A percentile compares a stretch with the other conserved stretches of the same genome.
phyloP scores from a whole-genome alignment of 495 filamentous ascomycete species.

The Penicillium paradoxum region DNA sequence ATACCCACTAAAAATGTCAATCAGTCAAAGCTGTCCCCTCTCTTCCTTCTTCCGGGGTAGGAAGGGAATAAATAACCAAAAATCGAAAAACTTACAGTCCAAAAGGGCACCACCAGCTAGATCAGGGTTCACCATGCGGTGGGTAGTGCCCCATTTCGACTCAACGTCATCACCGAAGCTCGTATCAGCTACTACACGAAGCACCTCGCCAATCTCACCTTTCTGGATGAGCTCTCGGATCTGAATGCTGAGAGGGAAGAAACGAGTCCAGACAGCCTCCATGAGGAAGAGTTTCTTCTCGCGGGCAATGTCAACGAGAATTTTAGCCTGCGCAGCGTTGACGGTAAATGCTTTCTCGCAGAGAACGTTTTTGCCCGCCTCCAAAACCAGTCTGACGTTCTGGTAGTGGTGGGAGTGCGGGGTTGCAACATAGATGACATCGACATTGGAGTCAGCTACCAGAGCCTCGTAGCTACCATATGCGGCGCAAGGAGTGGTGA shows the following conservation, averaged over 20 bases:
- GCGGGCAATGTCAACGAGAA: constrained; percentile 66
- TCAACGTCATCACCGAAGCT: constrained; percentile 50
- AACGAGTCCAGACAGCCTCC: constrained; percentile 96
- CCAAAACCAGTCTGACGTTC: constrained; percentile 74
- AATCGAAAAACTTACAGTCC: constrained; percentile 49
- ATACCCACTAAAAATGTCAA: constrained; percentile 62
- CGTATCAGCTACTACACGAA: constrained; percentile 70
- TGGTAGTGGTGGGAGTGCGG: constrained; percentile 96
- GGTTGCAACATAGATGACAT: constrained; percentile 89
- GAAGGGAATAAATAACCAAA: not conserved
- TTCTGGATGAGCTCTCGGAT: constrained; percentile 63
- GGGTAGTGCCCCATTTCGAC: constrained; percentile 46
- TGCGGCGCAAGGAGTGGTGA: constrained; percentile 60
- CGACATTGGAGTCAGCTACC: constrained; percentile 69
- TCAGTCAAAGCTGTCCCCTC: not conserved
- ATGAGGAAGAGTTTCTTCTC: constrained; percentile 87
- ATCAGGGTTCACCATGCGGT: constrained; percentile 85
- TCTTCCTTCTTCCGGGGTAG: not conserved
- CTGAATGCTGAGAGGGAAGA: constrained; percentile 77
- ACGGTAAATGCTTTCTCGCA: constrained; percentile 94
- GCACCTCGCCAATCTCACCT: constrained; percentile 70
- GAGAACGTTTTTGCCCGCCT: constrained; percentile 82
- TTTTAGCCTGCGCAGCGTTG: constrained; percentile 74
- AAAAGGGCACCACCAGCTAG: constrained; percentile 81
- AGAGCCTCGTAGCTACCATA: constrained; percentile 81